These are phyloP conservation scores for Lodderomyces jiufengensis DNA, from an alignment of 1,139 yeast genomes.

Conservation along the genomic window DNA sequence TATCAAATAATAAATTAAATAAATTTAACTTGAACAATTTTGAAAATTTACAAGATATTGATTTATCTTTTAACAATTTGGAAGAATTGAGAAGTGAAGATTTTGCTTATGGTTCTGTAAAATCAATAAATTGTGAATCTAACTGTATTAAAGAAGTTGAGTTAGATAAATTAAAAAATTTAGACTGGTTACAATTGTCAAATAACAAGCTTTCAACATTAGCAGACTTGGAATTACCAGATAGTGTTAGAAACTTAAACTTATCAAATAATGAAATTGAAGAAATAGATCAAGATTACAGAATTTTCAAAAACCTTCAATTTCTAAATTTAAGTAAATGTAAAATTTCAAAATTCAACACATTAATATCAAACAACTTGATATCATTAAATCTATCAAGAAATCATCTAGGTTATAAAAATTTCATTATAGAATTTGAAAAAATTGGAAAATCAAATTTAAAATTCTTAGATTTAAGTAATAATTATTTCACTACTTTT, in stretches of 20 bases:
- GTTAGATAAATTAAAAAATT: constrained; percentile 5
- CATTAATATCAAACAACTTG: constrained; percentile 5
- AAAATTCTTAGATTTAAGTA: constrained; percentile 13
- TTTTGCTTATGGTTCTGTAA: constrained; percentile 8
- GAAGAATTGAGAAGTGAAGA: not conserved
- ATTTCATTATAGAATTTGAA: constrained; percentile 6
- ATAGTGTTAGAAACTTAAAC: constrained; percentile 9
- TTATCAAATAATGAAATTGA: constrained; percentile 9
- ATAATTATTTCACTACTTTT: constrained; percentile 12
- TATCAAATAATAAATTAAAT: constrained; percentile 9
- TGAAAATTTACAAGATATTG: constrained; percentile 9
- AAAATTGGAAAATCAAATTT: constrained; percentile 7
- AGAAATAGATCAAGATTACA: constrained; percentile 6
- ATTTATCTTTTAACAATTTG: constrained; percentile 11
- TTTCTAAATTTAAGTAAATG: constrained; percentile 13
- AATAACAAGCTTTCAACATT: constrained; percentile 9
- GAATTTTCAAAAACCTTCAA: constrained; percentile 10
- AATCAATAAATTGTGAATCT: constrained; percentile 12
- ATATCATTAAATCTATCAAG: constrained; percentile 10
- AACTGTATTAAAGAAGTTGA: constrained; percentile 9
- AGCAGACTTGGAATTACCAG: constrained; percentile 8
- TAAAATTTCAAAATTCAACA: constrained; percentile 10
- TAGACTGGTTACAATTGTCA: constrained; percentile 12
- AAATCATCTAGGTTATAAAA: constrained; percentile 10
- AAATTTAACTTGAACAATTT: constrained; percentile 8